A percentile compares a stretch with the other conserved stretches of the same genome.
These are phyloP conservation scores for Wickerhamiella pararugosa DNA, from an alignment of 1,139 yeast genomes.

Conservation along the genomic window DNA sequence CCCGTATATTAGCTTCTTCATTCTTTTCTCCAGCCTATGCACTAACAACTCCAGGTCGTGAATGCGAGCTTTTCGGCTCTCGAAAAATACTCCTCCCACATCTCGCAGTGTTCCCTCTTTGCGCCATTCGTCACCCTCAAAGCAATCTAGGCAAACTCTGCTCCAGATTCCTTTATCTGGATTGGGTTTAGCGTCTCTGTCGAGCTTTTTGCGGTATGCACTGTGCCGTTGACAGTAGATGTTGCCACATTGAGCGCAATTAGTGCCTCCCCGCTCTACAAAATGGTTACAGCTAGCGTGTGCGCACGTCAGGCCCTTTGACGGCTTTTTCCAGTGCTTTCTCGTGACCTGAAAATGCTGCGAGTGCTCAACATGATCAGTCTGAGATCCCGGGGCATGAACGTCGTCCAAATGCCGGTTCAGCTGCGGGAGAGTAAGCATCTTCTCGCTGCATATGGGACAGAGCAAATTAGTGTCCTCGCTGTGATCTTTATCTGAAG, in stretches of 20 bases:
- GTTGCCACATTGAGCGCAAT: slow-evolving; percentile 45
- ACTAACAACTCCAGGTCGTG: slow-evolving; percentile 33
- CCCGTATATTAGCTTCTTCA: slow-evolving; percentile 33
- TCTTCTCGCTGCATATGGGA: slow-evolving; percentile 55
- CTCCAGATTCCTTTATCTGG: slow-evolving; percentile 46
- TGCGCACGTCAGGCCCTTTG: slow-evolving; percentile 22
- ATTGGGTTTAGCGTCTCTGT: slow-evolving; percentile 33
- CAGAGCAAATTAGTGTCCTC: slow-evolving; percentile 25
- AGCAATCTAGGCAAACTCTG: slow-evolving; percentile 55
- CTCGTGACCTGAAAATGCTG: background rate
- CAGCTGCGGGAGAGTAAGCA: slow-evolving; percentile 42
- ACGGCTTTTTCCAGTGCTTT: slow-evolving; percentile 49
- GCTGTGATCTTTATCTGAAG: no score
- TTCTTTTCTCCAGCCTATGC: slow-evolving; percentile 48
- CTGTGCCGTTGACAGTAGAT: slow-evolving; percentile 58
- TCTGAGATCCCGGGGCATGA: slow-evolving; percentile 35
- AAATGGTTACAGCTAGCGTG: slow-evolving; percentile 18
- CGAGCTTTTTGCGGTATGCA: slow-evolving; percentile 34
- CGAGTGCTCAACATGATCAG: slow-evolving; percentile 8
- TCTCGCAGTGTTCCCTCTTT: slow-evolving; percentile 24
- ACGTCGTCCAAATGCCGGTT: slow-evolving; percentile 60
- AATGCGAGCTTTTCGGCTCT: slow-evolving; percentile 28
- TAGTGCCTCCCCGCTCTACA: slow-evolving; percentile 18
- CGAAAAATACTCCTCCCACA: slow-evolving; percentile 31
- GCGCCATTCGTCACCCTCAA: slow-evolving; percentile 17